Evolutionary conservation across 2,329 filamentous ascomycete genomes (phyloP).

Genomic region (Xylaria sp.): DNA sequence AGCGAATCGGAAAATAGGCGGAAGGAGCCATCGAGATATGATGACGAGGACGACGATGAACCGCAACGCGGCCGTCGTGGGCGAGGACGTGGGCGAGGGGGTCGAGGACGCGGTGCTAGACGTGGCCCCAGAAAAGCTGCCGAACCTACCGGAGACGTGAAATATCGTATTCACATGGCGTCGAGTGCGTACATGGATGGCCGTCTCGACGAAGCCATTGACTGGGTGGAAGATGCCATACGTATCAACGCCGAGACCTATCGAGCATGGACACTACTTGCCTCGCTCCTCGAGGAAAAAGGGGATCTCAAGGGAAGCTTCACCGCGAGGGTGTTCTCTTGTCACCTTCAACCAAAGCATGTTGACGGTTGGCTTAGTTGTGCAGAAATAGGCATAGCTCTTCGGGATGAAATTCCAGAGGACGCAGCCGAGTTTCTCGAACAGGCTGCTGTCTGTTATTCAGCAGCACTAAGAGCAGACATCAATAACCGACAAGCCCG

Average conservation of each 20-base stretch:
- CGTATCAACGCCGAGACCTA: slow-evolving; percentile 71
- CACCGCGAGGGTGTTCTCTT: slow-evolving; percentile 65
- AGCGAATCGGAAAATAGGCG: slow-evolving; percentile 15
- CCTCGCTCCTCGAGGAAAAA: slow-evolving; percentile 65
- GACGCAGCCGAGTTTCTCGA: slow-evolving; percentile 52
- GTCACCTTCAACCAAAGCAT: slow-evolving; percentile 66
- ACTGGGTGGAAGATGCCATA: slow-evolving; percentile 66
- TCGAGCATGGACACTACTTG: slow-evolving; percentile 67
- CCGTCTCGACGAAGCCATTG: slow-evolving; percentile 64
- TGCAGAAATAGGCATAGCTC: slow-evolving; percentile 61
- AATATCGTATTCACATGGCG: slow-evolving; percentile 67
- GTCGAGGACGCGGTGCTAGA: slow-evolving; percentile 33
- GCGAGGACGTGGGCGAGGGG: slow-evolving; percentile 22
- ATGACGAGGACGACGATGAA: slow-evolving; percentile 14
- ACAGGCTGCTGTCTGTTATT: slow-evolving; percentile 64
- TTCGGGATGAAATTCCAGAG: slow-evolving; percentile 54
- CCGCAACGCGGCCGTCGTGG: slow-evolving; percentile 15
- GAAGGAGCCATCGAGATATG: neutral
- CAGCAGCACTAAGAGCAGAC: slow-evolving; percentile 63
- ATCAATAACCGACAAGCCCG: slow-evolving; percentile 62
- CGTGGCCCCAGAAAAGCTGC: slow-evolving; percentile 63
- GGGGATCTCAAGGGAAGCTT: slow-evolving; percentile 63
- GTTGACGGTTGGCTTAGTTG: slow-evolving; percentile 63
- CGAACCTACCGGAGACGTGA: slow-evolving; percentile 74
- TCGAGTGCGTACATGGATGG: slow-evolving; percentile 70